phyloP scores from a whole-genome alignment of 139 green algal species.

The Closterium sp. region DNA sequence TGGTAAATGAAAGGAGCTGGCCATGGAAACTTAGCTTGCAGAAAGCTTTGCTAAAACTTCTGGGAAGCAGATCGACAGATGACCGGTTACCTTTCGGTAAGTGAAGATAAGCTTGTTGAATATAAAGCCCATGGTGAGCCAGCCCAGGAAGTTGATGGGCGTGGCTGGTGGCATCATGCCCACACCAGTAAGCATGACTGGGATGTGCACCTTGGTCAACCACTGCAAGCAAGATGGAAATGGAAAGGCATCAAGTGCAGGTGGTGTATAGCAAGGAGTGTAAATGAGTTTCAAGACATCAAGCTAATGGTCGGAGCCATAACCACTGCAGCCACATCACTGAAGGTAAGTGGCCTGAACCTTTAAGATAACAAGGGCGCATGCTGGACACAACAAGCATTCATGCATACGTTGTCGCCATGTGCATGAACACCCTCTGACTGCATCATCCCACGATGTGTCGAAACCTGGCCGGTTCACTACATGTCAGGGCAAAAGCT shows the following conservation, averaged over 20 bases:
- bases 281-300: too few species aligned
- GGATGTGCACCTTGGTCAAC: slow-evolving; percentile 25
- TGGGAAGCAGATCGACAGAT: not conserved
- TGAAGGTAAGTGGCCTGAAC: too few species aligned
- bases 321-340: too few species aligned
- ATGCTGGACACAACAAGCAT: too few species aligned
- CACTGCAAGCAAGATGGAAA: not conserved
- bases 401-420: too few species aligned
- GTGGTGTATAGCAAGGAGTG: too few species aligned
- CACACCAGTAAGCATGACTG: slow-evolving; percentile 9
- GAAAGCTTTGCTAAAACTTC: too few species aligned
- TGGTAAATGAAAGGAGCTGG: not conserved
- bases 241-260: not conserved
- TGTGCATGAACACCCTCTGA: too few species aligned
- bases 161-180: slow-evolving; percentile 19
- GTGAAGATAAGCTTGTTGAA: slow-evolving; percentile 36
- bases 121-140: slow-evolving; percentile 17
- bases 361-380: too few species aligned
- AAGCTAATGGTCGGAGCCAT: too few species aligned
- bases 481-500: not conserved
- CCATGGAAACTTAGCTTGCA: too few species aligned
- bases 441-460: too few species aligned
- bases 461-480: not conserved
- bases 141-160: slow-evolving; percentile 19
- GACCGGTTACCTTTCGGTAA: slow-evolving; percentile 29